These are phyloP conservation scores for Trichosporon sp. DNA, from an alignment of 1,284 basidiomycete species.

Conservation along the genomic window DNA sequence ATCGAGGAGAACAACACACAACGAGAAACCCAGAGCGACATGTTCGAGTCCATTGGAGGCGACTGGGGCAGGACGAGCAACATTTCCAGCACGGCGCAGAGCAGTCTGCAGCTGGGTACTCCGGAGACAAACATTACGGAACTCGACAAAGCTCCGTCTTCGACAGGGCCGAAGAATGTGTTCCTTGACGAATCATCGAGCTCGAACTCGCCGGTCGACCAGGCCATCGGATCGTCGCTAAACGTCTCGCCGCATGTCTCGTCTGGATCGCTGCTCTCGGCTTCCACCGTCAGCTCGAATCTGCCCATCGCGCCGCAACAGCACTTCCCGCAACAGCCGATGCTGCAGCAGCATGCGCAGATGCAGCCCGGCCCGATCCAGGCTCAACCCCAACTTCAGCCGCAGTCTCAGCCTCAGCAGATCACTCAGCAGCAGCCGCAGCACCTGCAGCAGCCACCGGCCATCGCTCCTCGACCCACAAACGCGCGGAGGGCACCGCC, in stretches of 20 bases:
- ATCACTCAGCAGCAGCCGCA: not conserved
- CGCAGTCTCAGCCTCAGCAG: not conserved
- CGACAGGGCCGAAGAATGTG: slow-evolving; percentile 12
- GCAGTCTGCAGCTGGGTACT: slow-evolving; percentile 12
- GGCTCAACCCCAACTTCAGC: not conserved
- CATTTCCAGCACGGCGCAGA: slow-evolving; percentile 14
- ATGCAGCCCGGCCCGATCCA: not conserved
- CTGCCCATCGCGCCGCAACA: slow-evolving; percentile 17
- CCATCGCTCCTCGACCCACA: not conserved
- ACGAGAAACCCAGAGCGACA: slow-evolving; percentile 27
- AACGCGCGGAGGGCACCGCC: slow-evolving; percentile 23
- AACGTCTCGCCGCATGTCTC: not conserved
- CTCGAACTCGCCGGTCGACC: slow-evolving; percentile 16
- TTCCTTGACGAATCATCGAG: slow-evolving; percentile 1
- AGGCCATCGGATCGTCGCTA: slow-evolving; percentile 7
- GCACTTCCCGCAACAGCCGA: not conserved
- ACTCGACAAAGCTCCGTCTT: not conserved
- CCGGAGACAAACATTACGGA: slow-evolving; percentile 6
- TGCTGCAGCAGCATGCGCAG: not conserved
- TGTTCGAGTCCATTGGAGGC: slow-evolving; percentile 13
- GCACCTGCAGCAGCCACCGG: slow-evolving; percentile 4
- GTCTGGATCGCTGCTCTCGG: slow-evolving; percentile 22
- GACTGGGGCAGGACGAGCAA: slow-evolving; percentile 16
- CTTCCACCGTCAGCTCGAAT: slow-evolving; percentile 24
- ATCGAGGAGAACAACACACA: slow-evolving; percentile 48